These are phyloP conservation scores for Trichoderma asperelloides DNA, from an alignment of 495 filamentous ascomycete species.

Conservation along the genomic window DNA sequence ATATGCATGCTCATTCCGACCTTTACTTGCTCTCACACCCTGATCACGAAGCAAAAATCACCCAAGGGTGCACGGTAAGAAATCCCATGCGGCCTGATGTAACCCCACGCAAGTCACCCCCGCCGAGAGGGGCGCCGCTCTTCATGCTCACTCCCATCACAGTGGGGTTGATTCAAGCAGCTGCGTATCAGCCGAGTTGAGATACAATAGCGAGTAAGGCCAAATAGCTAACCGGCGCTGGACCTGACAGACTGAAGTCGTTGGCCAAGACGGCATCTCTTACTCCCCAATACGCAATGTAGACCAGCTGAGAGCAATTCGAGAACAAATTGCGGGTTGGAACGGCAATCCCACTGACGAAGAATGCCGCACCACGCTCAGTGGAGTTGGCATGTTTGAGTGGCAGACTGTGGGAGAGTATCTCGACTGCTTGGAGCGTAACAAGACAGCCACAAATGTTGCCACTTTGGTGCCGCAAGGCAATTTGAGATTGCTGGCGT, in stretches of 20 bases:
- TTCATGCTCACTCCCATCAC: background rate
- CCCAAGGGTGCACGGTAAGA: conserved; percentile 10
- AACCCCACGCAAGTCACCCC: background rate
- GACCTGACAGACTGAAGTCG: conserved; percentile 7
- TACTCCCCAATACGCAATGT: conserved; percentile 6
- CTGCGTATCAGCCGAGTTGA: background rate
- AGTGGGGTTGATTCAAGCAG: background rate
- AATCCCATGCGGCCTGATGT: background rate
- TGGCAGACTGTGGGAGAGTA: conserved; percentile 10
- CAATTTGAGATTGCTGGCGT: conserved; percentile 6
- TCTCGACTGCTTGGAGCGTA: conserved; percentile 5
- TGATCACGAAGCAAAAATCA: conserved; percentile 9
- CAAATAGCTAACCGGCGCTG: background rate
- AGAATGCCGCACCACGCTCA: conserved; percentile 8
- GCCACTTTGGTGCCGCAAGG: conserved; percentile 10
- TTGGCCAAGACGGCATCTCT: conserved; percentile 10
- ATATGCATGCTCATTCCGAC: conserved; percentile 11
- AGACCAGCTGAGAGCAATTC: background rate
- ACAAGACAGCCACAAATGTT: conserved; percentile 8
- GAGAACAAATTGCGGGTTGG: conserved; percentile 10
- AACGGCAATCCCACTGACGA: conserved; percentile 10
- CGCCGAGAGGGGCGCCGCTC: background rate
- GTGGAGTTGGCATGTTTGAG: conserved; percentile 8
- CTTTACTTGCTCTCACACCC: conserved; percentile 8
- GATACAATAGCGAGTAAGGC: background rate